Evolutionary conservation across 495 filamentous ascomycete species (phyloP), one percentile per base, ranked within the genome.

Genomic region (Neohortaea acidophila): DNA sequence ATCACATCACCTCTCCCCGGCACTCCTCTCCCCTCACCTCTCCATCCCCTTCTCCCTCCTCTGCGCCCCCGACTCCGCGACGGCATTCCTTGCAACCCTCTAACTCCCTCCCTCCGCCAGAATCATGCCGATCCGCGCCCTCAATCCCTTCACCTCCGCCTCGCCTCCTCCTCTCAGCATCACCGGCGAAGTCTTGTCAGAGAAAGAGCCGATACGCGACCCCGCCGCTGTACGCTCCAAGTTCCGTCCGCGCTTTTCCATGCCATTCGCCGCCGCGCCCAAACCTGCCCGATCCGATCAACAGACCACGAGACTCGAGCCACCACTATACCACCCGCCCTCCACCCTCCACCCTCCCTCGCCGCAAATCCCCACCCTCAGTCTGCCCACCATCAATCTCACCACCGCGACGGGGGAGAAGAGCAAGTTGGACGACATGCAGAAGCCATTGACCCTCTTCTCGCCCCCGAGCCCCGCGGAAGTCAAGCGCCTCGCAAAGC

Each of bases 391-490:
- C 32, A 97, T 97, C 44, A 92, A 80, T 19, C 70, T 96, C 23
- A 94, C 87, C 4, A 84, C 84, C 8, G 84, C 86, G 39, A 81
- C 75, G 10, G 81, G 75, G 24, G 84, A 84, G 41, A 84, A 83
- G 49, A 70, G 70, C 41, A 75, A 69, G 50, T 72, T 72, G 61
- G 80, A 89, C 53, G 79, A 74, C 49, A 59, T 70, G 24, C 64
- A 79, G 2, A 85, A 78, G 14, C 41, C 52, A 12, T 41, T 49
- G 36, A 92, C 84, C 2, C 69, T 97, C 20, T 96, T 94, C 59
- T 70, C 89, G 53, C 91, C 89, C 14, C 84, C 84, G 23, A 82
- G 82, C n/a, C 78, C 81, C 9, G 82, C 77, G 54, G 86, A 94
- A 60, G 72, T 76, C 25, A 73, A 73, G 29, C 69, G 70, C 39